Percentiles rank a stretch among this genome's conserved stretches.
Conservation (phyloP, 768 basidiomycete genomes). For the Lactarius quietus region DNA sequence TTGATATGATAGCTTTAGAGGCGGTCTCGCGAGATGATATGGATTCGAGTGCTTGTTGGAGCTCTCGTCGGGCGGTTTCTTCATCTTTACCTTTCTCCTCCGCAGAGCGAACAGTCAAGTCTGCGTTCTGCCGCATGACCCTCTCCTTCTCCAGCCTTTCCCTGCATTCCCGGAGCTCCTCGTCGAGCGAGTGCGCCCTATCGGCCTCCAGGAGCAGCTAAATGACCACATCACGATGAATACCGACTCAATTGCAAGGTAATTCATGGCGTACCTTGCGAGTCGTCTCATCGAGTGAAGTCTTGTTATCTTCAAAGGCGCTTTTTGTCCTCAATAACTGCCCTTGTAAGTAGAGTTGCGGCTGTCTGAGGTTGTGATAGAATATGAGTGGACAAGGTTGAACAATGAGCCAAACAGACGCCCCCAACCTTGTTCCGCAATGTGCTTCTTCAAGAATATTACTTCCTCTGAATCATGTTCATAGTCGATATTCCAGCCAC, state of each 20-base stretch:
- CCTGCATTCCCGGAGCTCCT: conserved; percentile 19
- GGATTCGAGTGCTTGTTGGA: conserved; percentile 23
- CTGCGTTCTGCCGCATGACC: conserved; percentile 22
- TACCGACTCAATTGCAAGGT: neutral
- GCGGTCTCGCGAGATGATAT: conserved; percentile 18
- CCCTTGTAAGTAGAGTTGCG: conserved; percentile 20
- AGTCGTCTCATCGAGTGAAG: conserved; percentile 21
- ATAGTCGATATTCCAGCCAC: conserved; percentile 24
- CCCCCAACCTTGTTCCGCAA: conserved; percentile 24
- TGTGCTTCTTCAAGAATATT: conserved; percentile 23
- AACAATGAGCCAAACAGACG: neutral
- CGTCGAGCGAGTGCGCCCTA: conserved; percentile 16
- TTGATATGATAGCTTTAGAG: conserved; percentile 22
- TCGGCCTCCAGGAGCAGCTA: conserved; percentile 25
- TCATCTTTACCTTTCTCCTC: conserved; percentile 20
- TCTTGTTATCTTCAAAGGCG: conserved; percentile 22
- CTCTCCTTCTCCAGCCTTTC: conserved; percentile 22
- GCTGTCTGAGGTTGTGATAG: conserved; percentile 16
- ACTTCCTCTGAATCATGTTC: conserved; percentile 26
- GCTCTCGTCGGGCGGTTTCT: conserved; percentile 18
- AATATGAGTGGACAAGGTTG: neutral
- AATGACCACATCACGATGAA: neutral
- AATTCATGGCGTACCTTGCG: conserved; percentile 14
- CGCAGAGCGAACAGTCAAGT: conserved; percentile 15
- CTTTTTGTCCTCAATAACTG: conserved; percentile 20